These are phyloP conservation scores for Rubia tinctorum DNA, from an alignment of 305 asterid species.

Conservation along the genomic window DNA sequence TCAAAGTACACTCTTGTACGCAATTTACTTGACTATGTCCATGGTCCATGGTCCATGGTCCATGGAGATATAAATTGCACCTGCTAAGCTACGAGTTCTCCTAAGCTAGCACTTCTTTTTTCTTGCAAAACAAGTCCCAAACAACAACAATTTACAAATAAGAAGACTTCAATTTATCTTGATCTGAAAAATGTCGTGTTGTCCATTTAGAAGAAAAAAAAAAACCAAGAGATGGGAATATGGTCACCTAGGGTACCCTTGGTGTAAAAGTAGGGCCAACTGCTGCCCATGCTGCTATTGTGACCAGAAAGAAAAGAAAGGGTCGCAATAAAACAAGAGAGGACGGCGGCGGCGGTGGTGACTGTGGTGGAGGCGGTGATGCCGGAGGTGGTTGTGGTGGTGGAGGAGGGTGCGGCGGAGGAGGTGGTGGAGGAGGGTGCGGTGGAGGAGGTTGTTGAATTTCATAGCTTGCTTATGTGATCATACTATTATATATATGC, in stretches of 20 bases:
- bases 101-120: too few relatives aligned
- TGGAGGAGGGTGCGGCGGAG: not conserved
- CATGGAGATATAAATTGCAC: too few relatives aligned
- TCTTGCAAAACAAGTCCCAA: too few relatives aligned
- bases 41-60: too few relatives aligned
- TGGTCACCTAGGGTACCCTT: not conserved
- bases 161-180: too few relatives aligned
- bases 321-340: not conserved
- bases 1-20: too few relatives aligned
- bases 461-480: too few relatives aligned
- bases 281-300: not conserved
- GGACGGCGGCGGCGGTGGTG: not conserved
- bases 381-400: not conserved
- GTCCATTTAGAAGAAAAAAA: not conserved
- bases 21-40: too few relatives aligned
- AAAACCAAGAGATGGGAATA: constrained; percentile 1
- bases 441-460: not conserved
- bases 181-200: too few relatives aligned
- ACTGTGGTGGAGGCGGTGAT: not conserved
- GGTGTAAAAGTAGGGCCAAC: not conserved
- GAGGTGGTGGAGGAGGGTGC: not conserved
- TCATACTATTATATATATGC: too few relatives aligned
- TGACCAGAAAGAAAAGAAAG: not conserved
- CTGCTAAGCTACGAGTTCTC: too few relatives aligned
- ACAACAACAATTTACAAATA: too few relatives aligned